These are phyloP conservation scores for Ascochyta pisi DNA, from an alignment of 2,329 filamentous ascomycete species.

Conservation along the genomic window DNA sequence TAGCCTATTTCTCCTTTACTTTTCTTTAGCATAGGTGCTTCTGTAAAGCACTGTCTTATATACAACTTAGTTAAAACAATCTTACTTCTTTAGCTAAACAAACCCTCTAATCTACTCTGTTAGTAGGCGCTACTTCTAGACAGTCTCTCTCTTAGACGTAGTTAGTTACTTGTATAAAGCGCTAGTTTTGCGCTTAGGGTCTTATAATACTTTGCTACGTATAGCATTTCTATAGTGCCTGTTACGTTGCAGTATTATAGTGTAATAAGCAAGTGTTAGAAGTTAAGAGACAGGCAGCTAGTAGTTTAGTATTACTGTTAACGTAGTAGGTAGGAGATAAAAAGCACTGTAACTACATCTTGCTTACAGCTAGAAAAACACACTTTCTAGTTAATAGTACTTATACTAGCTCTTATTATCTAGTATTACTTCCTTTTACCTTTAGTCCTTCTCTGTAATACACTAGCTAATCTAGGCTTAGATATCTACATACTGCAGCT, in stretches of 20 bases:
- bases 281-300: neutral
- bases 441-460: constrained; percentile 5
- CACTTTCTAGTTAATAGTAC: constrained; percentile 1
- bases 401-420: neutral
- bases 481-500: neutral
- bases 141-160: neutral
- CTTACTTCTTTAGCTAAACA: neutral
- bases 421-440: constrained; percentile 5
- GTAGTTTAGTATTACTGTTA: neutral
- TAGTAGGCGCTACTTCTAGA: neutral
- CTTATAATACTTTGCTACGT: neutral
- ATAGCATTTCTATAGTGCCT: neutral
- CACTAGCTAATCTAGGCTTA: constrained; percentile 3
- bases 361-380: constrained; percentile 3
- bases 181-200: neutral
- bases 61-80: too few species aligned
- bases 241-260: neutral
- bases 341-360: neutral
- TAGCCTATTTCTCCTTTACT: neutral
- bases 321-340: neutral
- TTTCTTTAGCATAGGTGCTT: neutral
- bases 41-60: neutral
- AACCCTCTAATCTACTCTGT: neutral
- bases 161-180: neutral
- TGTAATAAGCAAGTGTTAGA: neutral